Evolutionary conservation across 192 early-diverging fungal genomes (phyloP).

Genomic region (Coemansia sp.): DNA sequence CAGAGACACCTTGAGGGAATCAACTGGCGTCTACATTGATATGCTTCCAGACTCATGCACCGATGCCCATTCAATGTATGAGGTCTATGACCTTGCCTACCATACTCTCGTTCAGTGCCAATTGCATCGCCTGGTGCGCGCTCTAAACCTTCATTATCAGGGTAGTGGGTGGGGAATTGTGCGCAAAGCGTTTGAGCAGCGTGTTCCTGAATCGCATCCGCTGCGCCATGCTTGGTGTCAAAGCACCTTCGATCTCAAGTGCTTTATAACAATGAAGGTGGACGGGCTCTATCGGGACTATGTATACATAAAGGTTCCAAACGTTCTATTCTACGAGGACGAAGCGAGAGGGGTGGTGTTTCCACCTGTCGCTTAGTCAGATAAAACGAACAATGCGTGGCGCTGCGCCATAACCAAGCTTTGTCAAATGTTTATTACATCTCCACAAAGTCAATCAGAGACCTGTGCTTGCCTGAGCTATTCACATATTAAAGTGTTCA

Average conservation of each 20-base stretch:
- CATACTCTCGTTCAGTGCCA: slow-evolving; percentile 65
- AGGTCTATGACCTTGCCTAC: slow-evolving; percentile 62
- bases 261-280: slow-evolving; percentile 68
- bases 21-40: slow-evolving; percentile 54
- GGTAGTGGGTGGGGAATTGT: slow-evolving; percentile 63
- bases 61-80: slow-evolving; percentile 51
- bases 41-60: slow-evolving; percentile 60
- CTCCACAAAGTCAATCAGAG: not conserved
- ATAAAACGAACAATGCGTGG: not conserved
- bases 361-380: slow-evolving; percentile 1
- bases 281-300: slow-evolving; percentile 67
- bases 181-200: slow-evolving; percentile 49
- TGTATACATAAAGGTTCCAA: slow-evolving; percentile 48
- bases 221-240: slow-evolving; percentile 56
- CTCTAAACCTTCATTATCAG: slow-evolving; percentile 59
- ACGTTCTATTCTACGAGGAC: slow-evolving; percentile 43
- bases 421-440: not conserved
- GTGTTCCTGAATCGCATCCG: slow-evolving; percentile 51
- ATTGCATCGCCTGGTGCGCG: slow-evolving; percentile 62
- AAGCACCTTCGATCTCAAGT: slow-evolving; percentile 56
- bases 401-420: slow-evolving; percentile 1
- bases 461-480: no score
- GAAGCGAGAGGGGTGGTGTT: slow-evolving; percentile 33
- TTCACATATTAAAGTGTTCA: no score
- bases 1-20: slow-evolving; percentile 48